Conservation (phyloP, 208 protist species). For the Ichthyophonus hoferi region DNA sequence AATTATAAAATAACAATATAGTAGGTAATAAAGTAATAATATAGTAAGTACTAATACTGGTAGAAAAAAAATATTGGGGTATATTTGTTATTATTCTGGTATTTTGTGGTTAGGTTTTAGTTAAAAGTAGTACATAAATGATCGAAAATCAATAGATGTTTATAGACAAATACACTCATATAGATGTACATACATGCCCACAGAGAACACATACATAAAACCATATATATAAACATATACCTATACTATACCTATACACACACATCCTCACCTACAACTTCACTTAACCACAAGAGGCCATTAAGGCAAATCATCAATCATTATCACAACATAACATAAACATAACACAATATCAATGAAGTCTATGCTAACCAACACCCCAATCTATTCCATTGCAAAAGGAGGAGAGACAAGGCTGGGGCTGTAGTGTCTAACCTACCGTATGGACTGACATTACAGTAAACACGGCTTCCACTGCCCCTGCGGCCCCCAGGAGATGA, state of each 20-base stretch:
- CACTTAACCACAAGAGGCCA: background rate
- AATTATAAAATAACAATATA: too few relatives aligned
- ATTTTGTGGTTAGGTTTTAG: too few relatives aligned
- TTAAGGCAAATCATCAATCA: too few relatives aligned
- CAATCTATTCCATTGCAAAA: background rate
- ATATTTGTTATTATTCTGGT: too few relatives aligned
- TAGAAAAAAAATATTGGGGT: too few relatives aligned
- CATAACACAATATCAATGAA: too few relatives aligned
- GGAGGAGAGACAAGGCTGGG: background rate
- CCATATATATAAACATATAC: conserved; percentile 2
- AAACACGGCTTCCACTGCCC: conserved; percentile 81
- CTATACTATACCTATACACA: background rate
- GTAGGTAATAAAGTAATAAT: too few relatives aligned
- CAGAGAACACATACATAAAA: background rate
- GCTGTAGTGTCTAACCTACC: background rate
- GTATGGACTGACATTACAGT: conserved; percentile 65
- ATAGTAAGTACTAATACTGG: too few relatives aligned
- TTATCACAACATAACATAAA: too few relatives aligned
- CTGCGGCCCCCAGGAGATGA: conserved; percentile 91
- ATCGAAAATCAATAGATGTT: background rate
- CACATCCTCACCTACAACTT: background rate
- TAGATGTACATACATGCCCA: conserved; percentile 3
- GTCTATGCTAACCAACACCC: background rate
- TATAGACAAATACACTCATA: background rate
- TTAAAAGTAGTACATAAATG: background rate